Evolutionary conservation across 139 green algal genomes (phyloP).

Genomic region (Picochlorum sp.): DNA sequence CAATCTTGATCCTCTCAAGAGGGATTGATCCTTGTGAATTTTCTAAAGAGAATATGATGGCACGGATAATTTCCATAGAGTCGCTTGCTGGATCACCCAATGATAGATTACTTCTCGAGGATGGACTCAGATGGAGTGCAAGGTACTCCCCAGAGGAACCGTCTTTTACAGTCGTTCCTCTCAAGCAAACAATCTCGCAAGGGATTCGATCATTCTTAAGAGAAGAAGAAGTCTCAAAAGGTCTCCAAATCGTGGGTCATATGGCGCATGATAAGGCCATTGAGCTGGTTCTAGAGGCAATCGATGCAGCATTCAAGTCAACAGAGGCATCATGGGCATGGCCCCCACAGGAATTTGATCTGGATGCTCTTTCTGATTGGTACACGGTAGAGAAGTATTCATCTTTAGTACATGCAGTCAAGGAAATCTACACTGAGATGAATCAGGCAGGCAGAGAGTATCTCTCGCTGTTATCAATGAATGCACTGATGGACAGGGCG

Average conservation of each 20-base stretch:
- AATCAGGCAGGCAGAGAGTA: too few relatives aligned
- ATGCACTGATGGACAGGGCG: too few relatives aligned
- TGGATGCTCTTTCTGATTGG: too few relatives aligned
- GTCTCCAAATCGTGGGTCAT: neutral
- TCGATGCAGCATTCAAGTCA: neutral
- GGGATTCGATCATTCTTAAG: neutral
- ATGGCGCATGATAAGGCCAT: neutral
- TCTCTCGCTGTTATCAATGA: too few relatives aligned
- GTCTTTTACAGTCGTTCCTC: neutral
- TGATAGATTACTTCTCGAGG: neutral
- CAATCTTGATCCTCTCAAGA: neutral
- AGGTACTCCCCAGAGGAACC: neutral
- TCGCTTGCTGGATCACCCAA: neutral
- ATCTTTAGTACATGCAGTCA: too few relatives aligned
- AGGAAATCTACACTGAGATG: too few relatives aligned
- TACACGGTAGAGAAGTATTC: too few relatives aligned
- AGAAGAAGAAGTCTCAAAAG: neutral
- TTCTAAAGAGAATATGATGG: too few relatives aligned
- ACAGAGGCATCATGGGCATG: neutral
- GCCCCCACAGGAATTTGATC: neutral
- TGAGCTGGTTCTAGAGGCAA: neutral
- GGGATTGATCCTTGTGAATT: neutral
- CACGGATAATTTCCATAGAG: neutral
- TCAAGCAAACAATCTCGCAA: slow-evolving; percentile 1
- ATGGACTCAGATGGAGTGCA: neutral